phyloP scores from a whole-genome alignment of 176 grass and related monocot species.

The Oryza officinalis region DNA sequence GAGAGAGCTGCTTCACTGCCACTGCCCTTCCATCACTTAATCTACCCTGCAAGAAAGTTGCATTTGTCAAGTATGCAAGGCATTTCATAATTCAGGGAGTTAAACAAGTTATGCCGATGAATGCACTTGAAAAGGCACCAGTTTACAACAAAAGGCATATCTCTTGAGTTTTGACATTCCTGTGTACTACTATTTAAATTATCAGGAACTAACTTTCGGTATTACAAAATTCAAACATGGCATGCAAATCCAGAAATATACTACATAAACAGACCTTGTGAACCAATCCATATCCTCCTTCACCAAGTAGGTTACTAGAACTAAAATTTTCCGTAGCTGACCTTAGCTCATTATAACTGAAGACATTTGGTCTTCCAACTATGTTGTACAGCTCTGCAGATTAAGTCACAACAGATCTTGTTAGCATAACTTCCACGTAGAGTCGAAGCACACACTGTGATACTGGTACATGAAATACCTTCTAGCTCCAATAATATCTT shows the following conservation, averaged over 20 bases:
- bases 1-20: slow-evolving; percentile 81
- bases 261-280: too few species aligned
- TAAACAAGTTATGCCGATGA: background rate
- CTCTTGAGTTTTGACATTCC: background rate
- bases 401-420: slow-evolving; percentile 5
- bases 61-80: background rate
- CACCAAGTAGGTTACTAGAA: slow-evolving; percentile 70
- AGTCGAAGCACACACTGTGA: background rate
- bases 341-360: slow-evolving; percentile 67
- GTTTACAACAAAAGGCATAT: background rate
- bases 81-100: slow-evolving; percentile 4
- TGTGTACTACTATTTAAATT: background rate
- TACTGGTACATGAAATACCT: slow-evolving; percentile 29
- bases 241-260: background rate
- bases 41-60: slow-evolving; percentile 57
- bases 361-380: slow-evolving; percentile 58
- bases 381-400: slow-evolving; percentile 59
- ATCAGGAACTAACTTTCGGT: background rate
- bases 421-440: background rate
- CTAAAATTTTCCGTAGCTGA: slow-evolving; percentile 71
- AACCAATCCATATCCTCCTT: slow-evolving; percentile 75
- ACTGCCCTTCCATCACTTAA: slow-evolving; percentile 69
- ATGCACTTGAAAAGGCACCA: background rate
- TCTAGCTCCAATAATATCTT: slow-evolving; percentile 51
- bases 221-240: background rate